Evolutionary conservation across 2,329 filamentous ascomycete genomes (phyloP), one percentile per base, ranked within the genome.

Genomic region (Onygenales sp.): DNA sequence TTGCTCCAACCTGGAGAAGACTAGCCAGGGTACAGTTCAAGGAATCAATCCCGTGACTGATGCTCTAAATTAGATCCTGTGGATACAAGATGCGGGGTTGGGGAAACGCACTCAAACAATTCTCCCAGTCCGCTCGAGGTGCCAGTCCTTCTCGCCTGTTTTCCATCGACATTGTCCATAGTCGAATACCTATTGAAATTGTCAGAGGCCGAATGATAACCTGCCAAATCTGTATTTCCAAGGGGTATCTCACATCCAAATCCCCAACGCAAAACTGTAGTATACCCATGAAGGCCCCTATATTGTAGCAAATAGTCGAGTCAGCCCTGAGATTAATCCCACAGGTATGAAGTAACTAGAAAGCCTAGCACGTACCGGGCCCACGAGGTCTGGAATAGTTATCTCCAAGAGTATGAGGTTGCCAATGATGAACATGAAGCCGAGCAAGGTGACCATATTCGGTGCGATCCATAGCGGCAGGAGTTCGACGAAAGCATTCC

Each of bases 141-240:
- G 51, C 92, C 91, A 3, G 93, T 98, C 64, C 93, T 81, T 59
- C 93, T 82, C 54, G 93, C 93, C 75, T 98, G 93, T 74, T 98
- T 98, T 62, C 93, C 93, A 70, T 98, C 93, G 59, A 97, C 86
- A 70, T 98, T 98, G 76, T 98, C 93, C 86, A 98, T 91, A 11
- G 93, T 98, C 62, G 93, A 94, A 73, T 97, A 85, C 69, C 77
- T 78, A 60, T 42, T 33, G 40, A 33, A 47, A 17, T 21, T 21
- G 36, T 37, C 37, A 43, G 39, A 36, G 13, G 17, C 27, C 31
- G 37, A 14, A 39, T 11, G 32, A 10, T 17, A 4, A 21, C 17
- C 9, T 34, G 43, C 6, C 11, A 13, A 49, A 54, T 14, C 39
- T 21, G 6, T 33, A 5, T 11, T 21, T 48, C n/a, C 13, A 32